Base-by-base conservation (phyloP, 768 basidiomycete species). In the Kwoniella newhampshirensis region DNA sequence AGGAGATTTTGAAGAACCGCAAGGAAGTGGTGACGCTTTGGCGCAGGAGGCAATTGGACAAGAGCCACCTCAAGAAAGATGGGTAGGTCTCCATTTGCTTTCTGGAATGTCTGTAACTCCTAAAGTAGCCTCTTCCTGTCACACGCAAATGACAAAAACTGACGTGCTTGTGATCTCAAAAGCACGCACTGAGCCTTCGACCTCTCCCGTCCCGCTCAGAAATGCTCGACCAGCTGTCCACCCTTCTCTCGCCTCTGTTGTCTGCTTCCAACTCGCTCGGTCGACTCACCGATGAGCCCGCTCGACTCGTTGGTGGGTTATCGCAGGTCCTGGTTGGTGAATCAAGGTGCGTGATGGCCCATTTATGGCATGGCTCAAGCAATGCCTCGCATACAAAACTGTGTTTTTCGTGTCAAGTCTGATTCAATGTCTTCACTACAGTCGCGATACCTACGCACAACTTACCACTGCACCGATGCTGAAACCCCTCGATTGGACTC, bases 401-500 rank as follows among this genome's bases (percentile, higher is more conserved):
- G n/a, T n/a, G n/a, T n/a, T n/a, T n/a, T n/a, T n/a, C n/a, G n/a
- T n/a, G n/a, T n/a, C n/a, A n/a, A n/a, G n/a, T n/a, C n/a, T n/a
- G n/a, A n/a, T n/a, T n/a, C n/a, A n/a, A n/a, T n/a, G n/a, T 13
- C 32, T 32, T 21, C 30, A 25, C 30, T 61, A 51, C 69, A 94
- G 92, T 75, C 91, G 91, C 45, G 82, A 86, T 59, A 77, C 91
- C 51, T 90, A 91, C 76, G 84, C 81, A 57, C 81, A 93, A 17
- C 73, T 89, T 36, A 80, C 79, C 11, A 82, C 86, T 62, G 82
- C 86, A 0, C 85, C 87, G 1, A 86, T 88, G 30, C 83, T 86
- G 9, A 86, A 87, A 72, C 86, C 89, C n/a, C 86, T 91, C 51
- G 93, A 89, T 67, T 97, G 93, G 93, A 92, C 86, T 48, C 86